These are phyloP conservation scores for Crotalaria pallida DNA, from an alignment of 306 rosid genomes.

Conservation along the genomic window DNA sequence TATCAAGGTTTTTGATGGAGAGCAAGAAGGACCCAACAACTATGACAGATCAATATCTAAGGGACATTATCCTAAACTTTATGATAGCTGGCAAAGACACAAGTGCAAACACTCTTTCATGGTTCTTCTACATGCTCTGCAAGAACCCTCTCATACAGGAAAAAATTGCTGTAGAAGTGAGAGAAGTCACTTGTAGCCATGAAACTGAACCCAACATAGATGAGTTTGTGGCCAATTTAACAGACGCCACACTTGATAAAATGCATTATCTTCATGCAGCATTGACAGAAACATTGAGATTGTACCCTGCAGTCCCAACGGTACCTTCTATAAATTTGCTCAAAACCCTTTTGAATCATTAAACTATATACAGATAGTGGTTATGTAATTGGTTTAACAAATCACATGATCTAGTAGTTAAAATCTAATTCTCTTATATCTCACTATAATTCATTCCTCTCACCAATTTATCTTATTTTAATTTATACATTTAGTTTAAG, in stretches of 20 bases:
- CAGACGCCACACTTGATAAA: slow-evolving; percentile 47
- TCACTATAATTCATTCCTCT: no score
- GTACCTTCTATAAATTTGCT: slow-evolving; percentile 25
- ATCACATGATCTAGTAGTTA: no score
- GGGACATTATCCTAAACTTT: slow-evolving; percentile 66
- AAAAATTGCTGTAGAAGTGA: slow-evolving; percentile 64
- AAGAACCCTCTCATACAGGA: slow-evolving; percentile 69
- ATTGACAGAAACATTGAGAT: slow-evolving; percentile 72
- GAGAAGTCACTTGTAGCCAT: slow-evolving; percentile 34
- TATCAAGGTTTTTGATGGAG: slow-evolving; percentile 72
- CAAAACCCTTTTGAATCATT: neutral
- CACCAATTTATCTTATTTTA: no score
- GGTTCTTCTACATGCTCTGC: slow-evolving; percentile 80
- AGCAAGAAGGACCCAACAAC: slow-evolving; percentile 48
- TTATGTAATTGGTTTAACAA: no score
- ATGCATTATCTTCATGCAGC: slow-evolving; percentile 90
- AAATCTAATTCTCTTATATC: no score
- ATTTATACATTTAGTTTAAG: no score
- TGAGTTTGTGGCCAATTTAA: slow-evolving; percentile 39
- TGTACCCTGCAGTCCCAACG: slow-evolving; percentile 63
- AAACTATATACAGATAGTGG: no score
- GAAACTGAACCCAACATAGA: slow-evolving; percentile 29
- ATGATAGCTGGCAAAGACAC: slow-evolving; percentile 79
- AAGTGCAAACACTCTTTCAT: slow-evolving; percentile 63
- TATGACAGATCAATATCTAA: slow-evolving; percentile 55